phyloP scores from a whole-genome alignment of 768 basidiomycete genomes.

The Strobilomyces confusus region DNA sequence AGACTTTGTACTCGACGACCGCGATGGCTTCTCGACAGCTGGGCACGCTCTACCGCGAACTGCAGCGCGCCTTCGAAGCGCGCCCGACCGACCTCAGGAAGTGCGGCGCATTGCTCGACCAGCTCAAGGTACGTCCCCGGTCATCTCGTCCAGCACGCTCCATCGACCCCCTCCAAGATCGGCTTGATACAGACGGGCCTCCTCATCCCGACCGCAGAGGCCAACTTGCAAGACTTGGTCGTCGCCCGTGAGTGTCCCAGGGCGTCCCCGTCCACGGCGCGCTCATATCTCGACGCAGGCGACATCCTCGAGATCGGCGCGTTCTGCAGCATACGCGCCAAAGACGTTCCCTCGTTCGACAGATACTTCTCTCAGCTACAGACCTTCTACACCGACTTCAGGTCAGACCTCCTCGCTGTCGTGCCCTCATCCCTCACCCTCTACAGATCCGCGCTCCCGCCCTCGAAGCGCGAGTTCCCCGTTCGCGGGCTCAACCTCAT shows the following conservation, averaged over 20 bases:
- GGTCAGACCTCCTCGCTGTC: slow-evolving; percentile 36
- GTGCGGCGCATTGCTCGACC: slow-evolving; percentile 56
- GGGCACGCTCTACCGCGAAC: slow-evolving; percentile 58
- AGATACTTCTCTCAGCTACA: slow-evolving; percentile 91
- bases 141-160: neutral
- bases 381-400: slow-evolving; percentile 85
- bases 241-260: slow-evolving; percentile 60
- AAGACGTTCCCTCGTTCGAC: slow-evolving; percentile 90
- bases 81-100: slow-evolving; percentile 65
- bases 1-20: neutral
- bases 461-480: slow-evolving; percentile 82
- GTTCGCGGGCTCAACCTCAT: slow-evolving; percentile 93
- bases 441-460: slow-evolving; percentile 66
- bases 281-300: slow-evolving; percentile 42
- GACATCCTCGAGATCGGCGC: slow-evolving; percentile 96
- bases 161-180: slow-evolving; percentile 42
- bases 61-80: slow-evolving; percentile 62
- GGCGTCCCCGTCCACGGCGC: neutral
- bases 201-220: slow-evolving; percentile 65
- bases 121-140: slow-evolving; percentile 61
- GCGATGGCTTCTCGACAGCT: slow-evolving; percentile 53
- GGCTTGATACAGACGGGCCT: slow-evolving; percentile 75
- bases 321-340: slow-evolving; percentile 85
- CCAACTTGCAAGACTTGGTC: slow-evolving; percentile 62
- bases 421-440: slow-evolving; percentile 1